Conservation (phyloP, 257 asterid genomes). For the Apocynum venetum region DNA sequence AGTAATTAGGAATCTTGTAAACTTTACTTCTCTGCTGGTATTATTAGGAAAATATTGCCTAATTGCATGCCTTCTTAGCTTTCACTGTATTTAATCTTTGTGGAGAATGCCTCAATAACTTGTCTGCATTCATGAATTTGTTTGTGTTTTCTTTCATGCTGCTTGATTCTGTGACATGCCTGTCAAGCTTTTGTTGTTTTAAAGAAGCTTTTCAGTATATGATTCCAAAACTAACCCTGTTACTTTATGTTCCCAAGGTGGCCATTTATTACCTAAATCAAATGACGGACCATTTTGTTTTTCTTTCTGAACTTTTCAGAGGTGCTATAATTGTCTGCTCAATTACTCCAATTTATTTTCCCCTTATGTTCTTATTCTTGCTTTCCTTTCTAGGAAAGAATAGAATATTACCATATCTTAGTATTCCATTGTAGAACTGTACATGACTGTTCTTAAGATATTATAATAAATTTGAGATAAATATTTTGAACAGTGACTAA, state of each 20-base stretch:
- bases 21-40: constrained; percentile 17
- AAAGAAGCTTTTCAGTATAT: background rate
- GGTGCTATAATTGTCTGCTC: background rate
- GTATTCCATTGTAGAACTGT: background rate
- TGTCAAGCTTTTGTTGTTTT: background rate
- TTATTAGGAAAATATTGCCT: background rate
- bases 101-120: constrained; percentile 2
- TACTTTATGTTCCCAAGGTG: background rate
- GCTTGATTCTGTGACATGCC: background rate
- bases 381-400: background rate
- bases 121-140: background rate
- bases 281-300: background rate
- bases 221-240: background rate
- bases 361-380: background rate
- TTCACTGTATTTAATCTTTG: background rate
- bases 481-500: background rate
- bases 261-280: background rate
- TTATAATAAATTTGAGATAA: background rate
- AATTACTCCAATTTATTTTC: background rate
- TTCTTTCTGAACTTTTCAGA: background rate
- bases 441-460: background rate
- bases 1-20: constrained; percentile 19
- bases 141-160: background rate
- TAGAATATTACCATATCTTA: no score
- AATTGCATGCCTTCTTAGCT: background rate